Base-by-base conservation (phyloP, 495 filamentous ascomycete genomes). In the Penicillium herquei region DNA sequence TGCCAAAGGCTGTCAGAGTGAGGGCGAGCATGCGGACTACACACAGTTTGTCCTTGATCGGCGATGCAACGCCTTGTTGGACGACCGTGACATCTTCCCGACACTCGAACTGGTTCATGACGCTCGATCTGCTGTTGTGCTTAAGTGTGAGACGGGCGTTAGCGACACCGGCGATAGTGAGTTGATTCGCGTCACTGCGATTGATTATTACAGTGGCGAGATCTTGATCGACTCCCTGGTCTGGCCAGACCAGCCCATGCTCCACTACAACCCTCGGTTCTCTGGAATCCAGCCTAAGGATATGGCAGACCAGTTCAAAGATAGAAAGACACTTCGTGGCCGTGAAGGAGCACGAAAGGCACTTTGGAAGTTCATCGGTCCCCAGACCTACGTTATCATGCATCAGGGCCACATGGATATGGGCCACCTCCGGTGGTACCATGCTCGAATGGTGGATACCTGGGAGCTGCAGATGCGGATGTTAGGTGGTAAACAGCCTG, bases 131-230 rank as follows among this genome's bases (percentile, higher is more conserved):
- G 73, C 71, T 1, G 64, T 81, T 7, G 76, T 70, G 6, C 58
- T 82, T n/a, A 74, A 79, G 61, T 81, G 79, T 55, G 78, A 81
- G 55, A 80, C 79, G 73, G 77, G 76, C 3, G 63, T 63, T 0
- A 40, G 71, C 1, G 12, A 42, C 0, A 42, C 50, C 9, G 62
- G 68, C 1, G 65, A 71, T 0, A 16, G 40, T 1, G 77, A 81
- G 16, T 66, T 83, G 0, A 71, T 80, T 37, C 69, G 69, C 0
- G 8, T 83, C 1, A 71, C 67, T 17, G 61, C 69, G 1, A 51
- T 81, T 6, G 80, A 83, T 50, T 74, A 72, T 49, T 69, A 79
- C 55, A 68, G 69, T 0, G 72, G 77, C 1, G 61, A 71, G 4
- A 41, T 69, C 2, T 64, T 81, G 10, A 58, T 82, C 26, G 65